phyloP scores from a whole-genome alignment of 2,329 filamentous ascomycete genomes.

The Epichloe scottii region DNA sequence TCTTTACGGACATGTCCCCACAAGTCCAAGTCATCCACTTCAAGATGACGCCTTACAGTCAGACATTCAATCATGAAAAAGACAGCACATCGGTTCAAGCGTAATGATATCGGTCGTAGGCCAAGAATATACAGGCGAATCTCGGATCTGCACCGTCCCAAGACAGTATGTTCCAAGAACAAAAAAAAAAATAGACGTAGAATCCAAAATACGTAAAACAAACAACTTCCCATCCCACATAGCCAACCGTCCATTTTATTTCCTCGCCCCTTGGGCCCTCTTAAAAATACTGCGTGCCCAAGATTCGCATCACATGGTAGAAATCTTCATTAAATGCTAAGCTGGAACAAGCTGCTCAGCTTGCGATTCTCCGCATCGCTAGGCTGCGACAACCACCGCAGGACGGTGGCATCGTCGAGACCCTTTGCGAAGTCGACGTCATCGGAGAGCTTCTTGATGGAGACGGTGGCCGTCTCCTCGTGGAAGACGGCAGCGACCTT shows the following conservation, averaged over 20 bases:
- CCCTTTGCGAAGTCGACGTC: slow-evolving; percentile 27
- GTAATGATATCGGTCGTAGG: not conserved
- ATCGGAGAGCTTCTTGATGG: slow-evolving; percentile 40
- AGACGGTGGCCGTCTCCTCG: slow-evolving; percentile 34
- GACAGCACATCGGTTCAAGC: not conserved
- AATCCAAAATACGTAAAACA: not conserved
- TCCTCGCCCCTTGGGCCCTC: too few species aligned
- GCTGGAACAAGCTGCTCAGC: slow-evolving; percentile 14
- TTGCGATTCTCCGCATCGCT: slow-evolving; percentile 1
- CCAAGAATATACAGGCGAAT: not conserved
- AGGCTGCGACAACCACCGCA: slow-evolving; percentile 18
- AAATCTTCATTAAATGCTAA: not conserved
- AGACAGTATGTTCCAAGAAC: not conserved
- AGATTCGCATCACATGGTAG: not conserved
- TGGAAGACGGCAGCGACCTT: slow-evolving; percentile 54
- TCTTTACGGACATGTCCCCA: too few species aligned
- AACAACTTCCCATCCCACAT: not conserved
- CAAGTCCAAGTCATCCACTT: too few species aligned
- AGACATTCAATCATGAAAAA: not conserved
- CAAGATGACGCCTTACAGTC: too few species aligned
- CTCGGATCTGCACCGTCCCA: not conserved
- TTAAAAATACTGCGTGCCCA: not conserved
- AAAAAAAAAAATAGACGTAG: not conserved
- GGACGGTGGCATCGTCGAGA: slow-evolving; percentile 26
- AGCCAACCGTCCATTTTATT: too few species aligned